Percentiles rank a stretch among this genome's conserved stretches.
phyloP scores from a whole-genome alignment of 202 grass and related monocot species.

The Dendrocalamus latiflorus region DNA sequence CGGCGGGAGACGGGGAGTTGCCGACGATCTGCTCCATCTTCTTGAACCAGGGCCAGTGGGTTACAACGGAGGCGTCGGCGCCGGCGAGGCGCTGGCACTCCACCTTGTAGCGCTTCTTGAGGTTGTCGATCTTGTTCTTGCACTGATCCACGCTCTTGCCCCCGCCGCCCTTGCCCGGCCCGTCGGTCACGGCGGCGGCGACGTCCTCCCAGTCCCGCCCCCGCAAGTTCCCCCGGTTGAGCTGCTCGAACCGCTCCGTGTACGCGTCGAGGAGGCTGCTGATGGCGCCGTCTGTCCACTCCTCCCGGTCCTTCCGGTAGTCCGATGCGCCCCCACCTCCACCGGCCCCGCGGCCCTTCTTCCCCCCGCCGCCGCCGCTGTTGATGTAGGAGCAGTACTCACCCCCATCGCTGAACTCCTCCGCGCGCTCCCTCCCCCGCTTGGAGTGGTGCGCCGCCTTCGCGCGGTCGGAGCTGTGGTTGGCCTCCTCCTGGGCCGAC shows the following conservation, averaged over 20 bases:
- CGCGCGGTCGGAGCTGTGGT: constrained; percentile 43
- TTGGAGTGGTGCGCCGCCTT: constrained; percentile 35
- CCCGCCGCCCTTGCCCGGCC: constrained; percentile 32
- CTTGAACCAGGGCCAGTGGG: constrained; percentile 82
- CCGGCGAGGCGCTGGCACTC: constrained; percentile 68
- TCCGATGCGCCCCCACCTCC: constrained; percentile 28
- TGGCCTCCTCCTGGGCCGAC: constrained; percentile 33
- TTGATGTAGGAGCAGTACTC: constrained; percentile 70
- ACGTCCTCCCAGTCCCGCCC: constrained; percentile 96
- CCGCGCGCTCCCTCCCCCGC: constrained; percentile 35
- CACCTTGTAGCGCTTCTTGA: constrained; percentile 98
- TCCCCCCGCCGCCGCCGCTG: constrained; percentile 37
- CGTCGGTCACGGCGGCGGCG: constrained; percentile 59
- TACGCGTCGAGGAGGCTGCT: constrained; percentile 72
- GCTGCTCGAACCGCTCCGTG: constrained; percentile 72
- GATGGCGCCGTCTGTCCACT: constrained; percentile 94
- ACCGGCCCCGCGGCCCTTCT: constrained; percentile 57
- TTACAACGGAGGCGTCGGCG: constrained; percentile 5
- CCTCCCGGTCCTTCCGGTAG: constrained; percentile 91
- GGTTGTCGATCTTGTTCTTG: constrained; percentile 99
- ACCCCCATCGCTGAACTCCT: constrained; percentile 49
- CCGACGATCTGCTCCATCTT: constrained; percentile 81
- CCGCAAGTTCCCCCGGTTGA: constrained; percentile 82
- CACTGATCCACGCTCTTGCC: constrained; percentile 93
- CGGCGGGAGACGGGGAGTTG: constrained; percentile 37